Evolutionary conservation across 2,329 filamentous ascomycete species (phyloP), one percentile per base, ranked within the genome.

Genomic region (Trichoderma sp.): DNA sequence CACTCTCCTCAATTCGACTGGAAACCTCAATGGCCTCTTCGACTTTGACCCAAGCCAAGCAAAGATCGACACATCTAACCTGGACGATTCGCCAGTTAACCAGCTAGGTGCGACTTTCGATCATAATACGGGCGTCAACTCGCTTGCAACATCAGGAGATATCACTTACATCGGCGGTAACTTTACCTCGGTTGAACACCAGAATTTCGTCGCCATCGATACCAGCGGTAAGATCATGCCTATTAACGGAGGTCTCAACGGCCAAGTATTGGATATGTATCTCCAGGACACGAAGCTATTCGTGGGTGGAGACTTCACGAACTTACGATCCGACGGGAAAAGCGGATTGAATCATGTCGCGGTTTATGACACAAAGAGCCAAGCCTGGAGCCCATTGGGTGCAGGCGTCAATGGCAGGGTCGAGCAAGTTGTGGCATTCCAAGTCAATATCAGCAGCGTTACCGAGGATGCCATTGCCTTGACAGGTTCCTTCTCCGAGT

Each of bases 1-100:
- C 77, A 89, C 83, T 25, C 82, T 92, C 56, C 84, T 90, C 71
- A 89, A 89, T 70, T 90, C 91, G 3, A 92, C 89, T 56, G 92
- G 91, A 60, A 92, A 92, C 3, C 82, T 99, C 64, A 97, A 97
- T 75, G 93, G 93, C 9, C 81, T 99, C 1, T 98, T 92, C 76
- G 95, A 98, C 74, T 97, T 92, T 76, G 86, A 96, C 72, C 92
- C 94, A 0, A 73, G 76, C 5, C 71, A 78, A 52, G 72, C 74
- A 5, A 82, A 83, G 0, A 81, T 91, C 37, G 84, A 88, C 70
- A 84, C 84, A 1, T 85, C 82, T 27, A 81, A 92, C 71, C 88
- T 96, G 68, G 83, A 87, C 15, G 84, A 85, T 29, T 97, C 93
- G 1, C 84, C 88, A 17, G 89, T 97, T 75, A 90, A 96, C 78